phyloP scores from a whole-genome alignment of 2,329 filamentous ascomycete species.

The Thelonectria discophora region DNA sequence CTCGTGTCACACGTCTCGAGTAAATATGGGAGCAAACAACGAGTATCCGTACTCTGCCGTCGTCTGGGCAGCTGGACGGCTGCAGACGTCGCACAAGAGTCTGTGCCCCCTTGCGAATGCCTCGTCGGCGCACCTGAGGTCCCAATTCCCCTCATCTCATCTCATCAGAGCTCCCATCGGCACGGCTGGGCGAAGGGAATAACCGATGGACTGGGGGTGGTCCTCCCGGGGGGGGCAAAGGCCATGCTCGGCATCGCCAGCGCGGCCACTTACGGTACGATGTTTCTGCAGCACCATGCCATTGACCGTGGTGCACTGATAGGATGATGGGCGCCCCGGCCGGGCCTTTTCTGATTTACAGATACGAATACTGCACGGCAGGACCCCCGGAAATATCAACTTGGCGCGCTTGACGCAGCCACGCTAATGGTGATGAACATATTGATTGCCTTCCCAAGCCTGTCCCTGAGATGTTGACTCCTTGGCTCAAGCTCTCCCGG shows the following conservation, averaged over 20 bases:
- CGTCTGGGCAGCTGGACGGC: slow-evolving; percentile 10
- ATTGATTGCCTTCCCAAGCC: background rate
- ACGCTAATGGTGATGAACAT: background rate
- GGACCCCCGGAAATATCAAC: slow-evolving; percentile 2
- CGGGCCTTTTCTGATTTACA: slow-evolving; percentile 8
- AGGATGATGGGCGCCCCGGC: slow-evolving; percentile 8
- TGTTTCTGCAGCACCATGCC: background rate
- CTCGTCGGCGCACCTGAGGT: slow-evolving; percentile 22
- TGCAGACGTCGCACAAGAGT: slow-evolving; percentile 25
- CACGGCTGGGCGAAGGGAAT: slow-evolving; percentile 29
- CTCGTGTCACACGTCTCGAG: slow-evolving; percentile 26
- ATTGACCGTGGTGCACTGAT: slow-evolving; percentile 3
- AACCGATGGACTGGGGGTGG: slow-evolving; percentile 19
- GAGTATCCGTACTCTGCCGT: slow-evolving; percentile 3
- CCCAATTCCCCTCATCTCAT: slow-evolving; percentile 23
- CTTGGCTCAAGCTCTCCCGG: background rate
- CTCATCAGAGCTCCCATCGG: slow-evolving; percentile 21
- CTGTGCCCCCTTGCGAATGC: slow-evolving; percentile 10
- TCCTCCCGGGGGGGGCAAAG: slow-evolving; percentile 4
- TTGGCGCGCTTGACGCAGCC: slow-evolving; percentile 13
- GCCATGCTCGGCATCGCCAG: slow-evolving; percentile 10
- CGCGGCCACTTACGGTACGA: slow-evolving; percentile 5
- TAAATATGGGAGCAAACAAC: slow-evolving; percentile 22
- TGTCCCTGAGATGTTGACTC: background rate
- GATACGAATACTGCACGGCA: background rate